Percentiles rank a stretch among this genome's conserved stretches.
phyloP scores from a whole-genome alignment of 2,329 filamentous ascomycete genomes.

The Ceratocystis ficicola region DNA sequence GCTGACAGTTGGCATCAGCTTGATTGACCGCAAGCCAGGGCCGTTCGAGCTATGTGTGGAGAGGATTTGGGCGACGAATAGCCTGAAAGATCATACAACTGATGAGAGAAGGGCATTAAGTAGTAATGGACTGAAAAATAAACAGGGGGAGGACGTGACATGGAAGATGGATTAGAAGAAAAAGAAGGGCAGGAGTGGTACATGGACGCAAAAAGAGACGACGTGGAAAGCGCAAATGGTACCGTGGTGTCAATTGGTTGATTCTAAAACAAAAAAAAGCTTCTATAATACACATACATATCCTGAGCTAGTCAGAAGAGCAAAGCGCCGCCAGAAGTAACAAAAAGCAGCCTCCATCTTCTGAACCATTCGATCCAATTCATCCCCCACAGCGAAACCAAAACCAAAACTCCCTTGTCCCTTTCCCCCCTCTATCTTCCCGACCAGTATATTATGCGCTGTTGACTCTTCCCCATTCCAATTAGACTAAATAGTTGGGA shows the following conservation, averaged over 20 bases:
- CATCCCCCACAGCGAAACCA: not conserved
- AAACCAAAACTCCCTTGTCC: not conserved
- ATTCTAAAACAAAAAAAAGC: constrained; percentile 13
- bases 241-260: constrained; percentile 11
- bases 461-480: not conserved
- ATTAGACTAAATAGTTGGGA: constrained; percentile 10
- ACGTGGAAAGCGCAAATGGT: not conserved
- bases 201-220: not conserved
- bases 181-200: not conserved
- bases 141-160: constrained; percentile 20
- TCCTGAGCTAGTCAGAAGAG: no score
- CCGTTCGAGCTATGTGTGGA: constrained; percentile 80
- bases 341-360: not conserved
- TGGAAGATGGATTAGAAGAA: constrained; percentile 20
- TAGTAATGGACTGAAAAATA: constrained; percentile 21
- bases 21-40: constrained; percentile 80
- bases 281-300: constrained; percentile 14
- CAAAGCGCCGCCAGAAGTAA: not conserved
- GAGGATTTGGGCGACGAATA: constrained; percentile 81
- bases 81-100: constrained; percentile 22
- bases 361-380: not conserved
- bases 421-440: not conserved
- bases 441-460: no score
- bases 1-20: constrained; percentile 68
- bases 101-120: constrained; percentile 15